Evolutionary conservation across 768 basidiomycete species (phyloP).

Genomic region (Russula sp.): DNA sequence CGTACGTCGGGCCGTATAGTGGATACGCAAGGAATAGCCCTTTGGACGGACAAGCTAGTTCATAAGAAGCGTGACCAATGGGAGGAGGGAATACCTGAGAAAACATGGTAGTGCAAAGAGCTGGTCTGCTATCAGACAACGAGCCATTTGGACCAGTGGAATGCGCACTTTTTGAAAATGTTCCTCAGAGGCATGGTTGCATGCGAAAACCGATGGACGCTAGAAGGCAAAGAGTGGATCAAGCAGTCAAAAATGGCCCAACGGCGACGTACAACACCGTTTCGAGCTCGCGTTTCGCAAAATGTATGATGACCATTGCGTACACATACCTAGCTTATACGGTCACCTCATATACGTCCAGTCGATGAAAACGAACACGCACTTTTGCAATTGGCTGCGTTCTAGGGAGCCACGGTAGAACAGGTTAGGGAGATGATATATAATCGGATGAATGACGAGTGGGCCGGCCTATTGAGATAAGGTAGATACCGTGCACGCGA

Average conservation of each 20-base stretch:
- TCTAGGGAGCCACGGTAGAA: conserved; percentile 65
- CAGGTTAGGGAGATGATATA: conserved; percentile 63
- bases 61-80: neutral
- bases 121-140: conserved; percentile 36
- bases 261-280: conserved; percentile 63
- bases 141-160: neutral
- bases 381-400: conserved; percentile 77
- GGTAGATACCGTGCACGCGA: neutral
- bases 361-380: conserved; percentile 16
- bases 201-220: conserved; percentile 92
- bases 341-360: neutral
- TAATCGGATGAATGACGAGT: conserved; percentile 77
- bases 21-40: conserved; percentile 75
- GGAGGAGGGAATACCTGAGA: conserved; percentile 42
- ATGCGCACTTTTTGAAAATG: conserved; percentile 80
- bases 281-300: conserved; percentile 87
- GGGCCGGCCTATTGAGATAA: conserved; percentile 62
- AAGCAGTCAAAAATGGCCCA: neutral
- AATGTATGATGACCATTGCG: conserved; percentile 76
- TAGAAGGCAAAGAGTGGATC: conserved; percentile 25
- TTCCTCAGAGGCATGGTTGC: conserved; percentile 85
- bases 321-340: conserved; percentile 48
- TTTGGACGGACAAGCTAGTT: conserved; percentile 18
- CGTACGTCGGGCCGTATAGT: conserved; percentile 76
- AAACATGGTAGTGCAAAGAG: conserved; percentile 82